Percentiles rank a stretch among this genome's conserved stretches.
phyloP scores from a whole-genome alignment of 495 filamentous ascomycete genomes.

The Penicillium ochrochloron region DNA sequence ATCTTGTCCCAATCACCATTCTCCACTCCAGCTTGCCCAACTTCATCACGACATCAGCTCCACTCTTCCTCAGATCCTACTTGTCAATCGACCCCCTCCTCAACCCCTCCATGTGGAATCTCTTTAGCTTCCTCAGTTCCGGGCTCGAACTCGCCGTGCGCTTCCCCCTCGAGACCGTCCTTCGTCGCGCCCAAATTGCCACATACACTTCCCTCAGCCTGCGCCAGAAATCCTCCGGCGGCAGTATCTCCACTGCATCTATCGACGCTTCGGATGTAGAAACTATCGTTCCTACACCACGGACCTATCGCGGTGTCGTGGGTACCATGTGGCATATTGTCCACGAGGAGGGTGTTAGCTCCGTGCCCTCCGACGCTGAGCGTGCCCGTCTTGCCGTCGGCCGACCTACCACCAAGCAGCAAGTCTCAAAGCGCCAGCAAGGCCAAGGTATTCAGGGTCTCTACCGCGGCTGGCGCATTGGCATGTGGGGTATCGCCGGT shows the following conservation, averaged over 20 bases:
- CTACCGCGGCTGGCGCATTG: constrained; percentile 92
- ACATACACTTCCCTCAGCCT: constrained; percentile 57
- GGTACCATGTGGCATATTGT: constrained; percentile 89
- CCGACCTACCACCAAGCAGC: constrained; percentile 37
- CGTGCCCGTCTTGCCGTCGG: constrained; percentile 40
- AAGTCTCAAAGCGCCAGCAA: constrained; percentile 54
- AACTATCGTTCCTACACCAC: constrained; percentile 68
- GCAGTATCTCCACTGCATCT: constrained; percentile 36
- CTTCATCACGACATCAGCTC: constrained; percentile 75
- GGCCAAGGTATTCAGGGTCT: constrained; percentile 85
- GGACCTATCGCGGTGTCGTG: constrained; percentile 74
- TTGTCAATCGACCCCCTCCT: constrained; percentile 79
- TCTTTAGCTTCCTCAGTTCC: constrained; percentile 77
- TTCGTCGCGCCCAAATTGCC: constrained; percentile 82
- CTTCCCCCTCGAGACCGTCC: constrained; percentile 88
- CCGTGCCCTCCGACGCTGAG: constrained; percentile 37
- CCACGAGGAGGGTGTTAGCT: constrained; percentile 73
- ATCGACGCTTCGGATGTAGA: constrained; percentile 58
- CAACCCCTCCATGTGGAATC: constrained; percentile 77
- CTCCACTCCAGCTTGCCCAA: constrained; percentile 84
- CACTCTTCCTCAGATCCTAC: constrained; percentile 77
- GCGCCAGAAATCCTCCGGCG: constrained; percentile 60
- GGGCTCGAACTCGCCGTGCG: constrained; percentile 80
- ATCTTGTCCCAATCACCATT: constrained; percentile 78
- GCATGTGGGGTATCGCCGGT: constrained; percentile 92